Percentiles rank a stretch among this genome's conserved stretches.
Conservation (phyloP, 495 filamentous ascomycete species). For the Hamigera avellanea region DNA sequence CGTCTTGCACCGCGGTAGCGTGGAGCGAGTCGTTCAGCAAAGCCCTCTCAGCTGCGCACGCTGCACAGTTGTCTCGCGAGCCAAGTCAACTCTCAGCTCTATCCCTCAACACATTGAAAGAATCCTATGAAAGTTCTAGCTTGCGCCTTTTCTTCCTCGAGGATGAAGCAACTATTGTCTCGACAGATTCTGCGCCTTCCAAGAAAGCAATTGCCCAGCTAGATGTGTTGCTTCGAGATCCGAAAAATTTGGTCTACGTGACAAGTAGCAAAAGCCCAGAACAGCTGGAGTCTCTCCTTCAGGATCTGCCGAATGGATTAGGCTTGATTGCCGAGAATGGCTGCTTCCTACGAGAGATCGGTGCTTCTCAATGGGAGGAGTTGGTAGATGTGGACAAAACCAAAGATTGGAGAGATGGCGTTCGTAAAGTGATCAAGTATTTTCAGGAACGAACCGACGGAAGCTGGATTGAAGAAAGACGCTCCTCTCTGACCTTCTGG, state of each 20-base stretch:
- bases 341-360: constrained; percentile 58
- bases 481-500: constrained; percentile 68
- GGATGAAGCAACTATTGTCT: constrained; percentile 65
- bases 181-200: constrained; percentile 51
- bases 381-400: constrained; percentile 56
- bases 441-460: constrained; percentile 78
- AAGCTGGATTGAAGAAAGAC: constrained; percentile 62
- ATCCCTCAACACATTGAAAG: constrained; percentile 42
- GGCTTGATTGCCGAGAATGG: constrained; percentile 87
- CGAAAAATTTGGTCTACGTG: constrained; percentile 68
- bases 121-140: constrained; percentile 46
- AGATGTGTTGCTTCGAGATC: constrained; percentile 54
- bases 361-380: constrained; percentile 46
- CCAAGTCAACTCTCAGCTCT: constrained; percentile 61
- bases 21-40: constrained; percentile 59
- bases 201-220: constrained; percentile 55
- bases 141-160: constrained; percentile 70
- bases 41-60: constrained; percentile 49
- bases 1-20: constrained; percentile 58
- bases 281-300: constrained; percentile 61
- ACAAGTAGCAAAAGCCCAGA: constrained; percentile 70
- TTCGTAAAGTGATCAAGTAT: constrained; percentile 64
- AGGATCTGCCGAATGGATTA: constrained; percentile 46
- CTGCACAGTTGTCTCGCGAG: constrained; percentile 58
- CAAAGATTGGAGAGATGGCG: constrained; percentile 57